These are phyloP conservation scores for Choanephora cucurbitarum DNA, from an alignment of 371 early-diverging fungal genomes.

Conservation along the genomic window DNA sequence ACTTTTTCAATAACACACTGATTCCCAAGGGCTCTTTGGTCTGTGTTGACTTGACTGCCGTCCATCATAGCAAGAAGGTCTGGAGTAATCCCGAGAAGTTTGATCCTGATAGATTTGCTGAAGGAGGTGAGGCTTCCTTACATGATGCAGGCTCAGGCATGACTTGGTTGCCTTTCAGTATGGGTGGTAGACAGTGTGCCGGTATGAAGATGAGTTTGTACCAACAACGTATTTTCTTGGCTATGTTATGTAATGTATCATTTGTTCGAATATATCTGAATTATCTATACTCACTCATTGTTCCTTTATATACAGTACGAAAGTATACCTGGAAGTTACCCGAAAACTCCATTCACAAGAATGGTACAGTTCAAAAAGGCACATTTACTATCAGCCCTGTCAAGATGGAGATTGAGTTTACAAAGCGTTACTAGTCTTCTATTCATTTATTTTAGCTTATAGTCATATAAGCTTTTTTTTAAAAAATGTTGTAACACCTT, in stretches of 20 bases:
- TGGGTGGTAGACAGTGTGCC: conserved; percentile 32
- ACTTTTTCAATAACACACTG: conserved; percentile 26
- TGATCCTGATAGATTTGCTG: conserved; percentile 14
- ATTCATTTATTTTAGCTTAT: too few relatives aligned
- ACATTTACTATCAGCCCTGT: conserved; percentile 9
- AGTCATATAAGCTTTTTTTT: too few relatives aligned
- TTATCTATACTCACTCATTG: not conserved
- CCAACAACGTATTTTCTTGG: conserved; percentile 29
- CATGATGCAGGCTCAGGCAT: conserved; percentile 15
- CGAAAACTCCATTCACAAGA: conserved; percentile 28
- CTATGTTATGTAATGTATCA: conserved; percentile 28
- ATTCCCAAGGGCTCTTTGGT: conserved; percentile 49
- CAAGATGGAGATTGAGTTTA: conserved; percentile 18
- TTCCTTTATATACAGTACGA: conserved; percentile 12
- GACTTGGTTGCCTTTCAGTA: conserved; percentile 31
- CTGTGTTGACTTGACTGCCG: conserved; percentile 29
- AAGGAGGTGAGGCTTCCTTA: not conserved
- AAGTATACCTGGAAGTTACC: conserved; percentile 26
- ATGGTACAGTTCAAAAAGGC: conserved; percentile 14
- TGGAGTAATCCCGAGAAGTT: conserved; percentile 24
- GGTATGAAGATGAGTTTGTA: conserved; percentile 30
- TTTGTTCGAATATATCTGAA: not conserved
- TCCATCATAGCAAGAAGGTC: conserved; percentile 29
- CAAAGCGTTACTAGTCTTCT: conserved; percentile 18
- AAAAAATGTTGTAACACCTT: too few relatives aligned